A percentile compares a stretch with the other conserved stretches of the same genome.
phyloP scores from a whole-genome alignment of 305 asterid genomes.

The Lippia alba region DNA sequence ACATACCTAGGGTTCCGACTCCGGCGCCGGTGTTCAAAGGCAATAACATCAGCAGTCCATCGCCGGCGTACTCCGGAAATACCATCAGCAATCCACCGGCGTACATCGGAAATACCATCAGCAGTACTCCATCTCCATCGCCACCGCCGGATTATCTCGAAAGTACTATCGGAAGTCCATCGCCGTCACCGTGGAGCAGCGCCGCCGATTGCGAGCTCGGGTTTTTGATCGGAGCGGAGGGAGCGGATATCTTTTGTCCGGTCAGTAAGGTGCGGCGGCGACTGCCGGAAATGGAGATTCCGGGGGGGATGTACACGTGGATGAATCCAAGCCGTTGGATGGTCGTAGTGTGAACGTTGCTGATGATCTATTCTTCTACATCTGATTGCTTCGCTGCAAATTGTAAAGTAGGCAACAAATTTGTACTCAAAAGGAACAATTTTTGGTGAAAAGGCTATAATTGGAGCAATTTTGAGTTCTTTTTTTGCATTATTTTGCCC shows the following conservation, averaged over 20 bases:
- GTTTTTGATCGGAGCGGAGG: slow-evolving; percentile 45
- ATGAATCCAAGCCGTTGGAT: slow-evolving; percentile 40
- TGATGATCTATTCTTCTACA: slow-evolving; percentile 69
- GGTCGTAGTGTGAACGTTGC: slow-evolving; percentile 49
- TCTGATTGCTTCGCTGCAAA: slow-evolving; percentile 35
- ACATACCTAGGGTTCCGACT: slow-evolving; percentile 9
- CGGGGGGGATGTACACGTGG: slow-evolving; percentile 38
- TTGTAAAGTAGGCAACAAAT: background rate
- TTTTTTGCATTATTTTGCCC: background rate
- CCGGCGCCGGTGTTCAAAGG: slow-evolving; percentile 13
- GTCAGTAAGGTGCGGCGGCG: slow-evolving; percentile 33
- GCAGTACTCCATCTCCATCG: too few species aligned
- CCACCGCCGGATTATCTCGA: slow-evolving; percentile 16
- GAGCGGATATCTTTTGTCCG: slow-evolving; percentile 62
- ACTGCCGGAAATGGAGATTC: slow-evolving; percentile 33
- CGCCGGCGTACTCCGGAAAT: slow-evolving; percentile 10
- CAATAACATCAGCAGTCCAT: background rate
- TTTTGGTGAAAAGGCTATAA: background rate
- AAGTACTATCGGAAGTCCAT: background rate
- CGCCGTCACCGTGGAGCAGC: slow-evolving; percentile 32
- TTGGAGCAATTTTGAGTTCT: background rate
- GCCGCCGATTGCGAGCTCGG: slow-evolving; percentile 40
- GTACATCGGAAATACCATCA: slow-evolving; percentile 7
- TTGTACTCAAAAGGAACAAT: slow-evolving; percentile 7
- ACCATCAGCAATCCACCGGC: slow-evolving; percentile 11